These are phyloP conservation scores for Cucumis variabilis DNA, from an alignment of 331 rosid genomes.

Conservation along the genomic window DNA sequence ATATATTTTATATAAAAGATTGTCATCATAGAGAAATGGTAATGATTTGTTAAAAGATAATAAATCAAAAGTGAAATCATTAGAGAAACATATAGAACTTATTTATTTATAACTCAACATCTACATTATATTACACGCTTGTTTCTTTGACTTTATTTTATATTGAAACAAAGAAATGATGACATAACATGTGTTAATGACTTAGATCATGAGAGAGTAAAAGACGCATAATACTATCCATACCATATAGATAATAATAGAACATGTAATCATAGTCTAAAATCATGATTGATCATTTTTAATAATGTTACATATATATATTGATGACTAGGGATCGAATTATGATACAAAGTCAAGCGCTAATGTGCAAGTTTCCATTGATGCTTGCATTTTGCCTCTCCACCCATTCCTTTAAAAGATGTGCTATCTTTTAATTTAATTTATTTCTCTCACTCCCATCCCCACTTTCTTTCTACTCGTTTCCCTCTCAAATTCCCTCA, in stretches of 20 bases:
- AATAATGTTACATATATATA: not conserved
- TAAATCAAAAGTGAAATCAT: not conserved
- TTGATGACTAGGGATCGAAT: conserved; percentile 7
- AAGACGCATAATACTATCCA: not conserved
- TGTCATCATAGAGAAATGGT: no score
- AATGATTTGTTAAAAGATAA: no score
- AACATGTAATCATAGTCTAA: not conserved
- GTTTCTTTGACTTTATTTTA: no score
- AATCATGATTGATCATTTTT: not conserved
- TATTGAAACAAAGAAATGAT: not conserved
- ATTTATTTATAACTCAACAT: no score
- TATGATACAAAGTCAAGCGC: conserved; percentile 15
- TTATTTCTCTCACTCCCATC: not conserved
- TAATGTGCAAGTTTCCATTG: conserved; percentile 5
- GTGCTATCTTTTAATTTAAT: not conserved
- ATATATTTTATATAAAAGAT: no score
- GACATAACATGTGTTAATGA: not conserved
- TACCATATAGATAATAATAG: not conserved
- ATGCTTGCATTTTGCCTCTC: conserved; percentile 20
- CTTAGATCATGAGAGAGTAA: not conserved
- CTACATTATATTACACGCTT: no score
- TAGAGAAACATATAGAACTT: not conserved
- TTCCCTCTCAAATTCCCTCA: not conserved
- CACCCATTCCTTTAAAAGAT: not conserved
- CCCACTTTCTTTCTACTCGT: not conserved